Evolutionary conservation across 495 filamentous ascomycete genomes (phyloP).

Genomic region (Penicillium steckii): DNA sequence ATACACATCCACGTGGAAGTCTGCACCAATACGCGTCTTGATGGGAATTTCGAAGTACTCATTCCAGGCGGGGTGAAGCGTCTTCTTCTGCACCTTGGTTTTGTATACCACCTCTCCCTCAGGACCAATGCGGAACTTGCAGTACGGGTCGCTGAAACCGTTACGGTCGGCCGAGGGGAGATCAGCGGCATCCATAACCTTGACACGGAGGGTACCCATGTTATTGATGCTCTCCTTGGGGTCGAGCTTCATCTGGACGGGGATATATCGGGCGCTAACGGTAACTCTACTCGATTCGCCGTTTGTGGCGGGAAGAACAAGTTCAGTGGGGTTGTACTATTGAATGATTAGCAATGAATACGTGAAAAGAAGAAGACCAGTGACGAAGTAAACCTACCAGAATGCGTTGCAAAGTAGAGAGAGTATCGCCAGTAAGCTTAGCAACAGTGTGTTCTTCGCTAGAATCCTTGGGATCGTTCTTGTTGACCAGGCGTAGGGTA

Average conservation of each 20-base stretch:
- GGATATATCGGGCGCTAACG: constrained; percentile 90
- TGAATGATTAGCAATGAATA: constrained; percentile 17
- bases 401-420: constrained; percentile 82
- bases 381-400: constrained; percentile 44
- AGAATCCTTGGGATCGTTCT: constrained; percentile 70
- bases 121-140: constrained; percentile 86
- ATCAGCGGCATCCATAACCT: constrained; percentile 83
- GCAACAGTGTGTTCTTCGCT: constrained; percentile 71
- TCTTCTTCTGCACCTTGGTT: constrained; percentile 95
- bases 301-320: constrained; percentile 71
- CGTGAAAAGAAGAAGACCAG: not conserved
- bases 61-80: constrained; percentile 90
- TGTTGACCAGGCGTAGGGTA: constrained; percentile 78
- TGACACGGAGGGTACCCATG: constrained; percentile 87
- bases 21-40: constrained; percentile 77
- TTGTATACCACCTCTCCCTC: constrained; percentile 85
- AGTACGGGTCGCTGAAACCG: constrained; percentile 94
- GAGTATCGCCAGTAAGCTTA: constrained; percentile 79
- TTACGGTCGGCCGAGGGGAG: constrained; percentile 93
- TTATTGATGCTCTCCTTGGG: constrained; percentile 98
- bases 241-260: constrained; percentile 89
- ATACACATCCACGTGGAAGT: constrained; percentile 80
- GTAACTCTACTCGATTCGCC: constrained; percentile 79
- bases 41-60: constrained; percentile 87
- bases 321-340: constrained; percentile 82